Conservation (phyloP, 2,329 filamentous ascomycete genomes). For the Xylariaceae sp. region DNA sequence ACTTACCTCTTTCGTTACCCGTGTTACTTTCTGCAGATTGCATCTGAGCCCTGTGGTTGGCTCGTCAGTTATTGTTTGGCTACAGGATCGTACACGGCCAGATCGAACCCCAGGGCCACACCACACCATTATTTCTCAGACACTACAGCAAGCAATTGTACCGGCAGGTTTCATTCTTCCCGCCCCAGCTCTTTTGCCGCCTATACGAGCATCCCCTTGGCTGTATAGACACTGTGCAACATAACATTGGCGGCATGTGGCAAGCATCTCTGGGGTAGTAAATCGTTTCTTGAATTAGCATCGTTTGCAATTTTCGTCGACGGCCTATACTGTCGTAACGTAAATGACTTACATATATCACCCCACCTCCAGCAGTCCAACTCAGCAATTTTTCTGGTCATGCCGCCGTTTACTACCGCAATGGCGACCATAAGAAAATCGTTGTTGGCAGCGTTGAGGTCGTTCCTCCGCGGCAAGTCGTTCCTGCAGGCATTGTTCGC, state of each 20-base stretch:
- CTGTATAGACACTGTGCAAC: conserved; percentile 19
- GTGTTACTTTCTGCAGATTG: conserved; percentile 21
- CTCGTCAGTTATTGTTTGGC: conserved; percentile 21
- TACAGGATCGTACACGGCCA: conserved; percentile 27
- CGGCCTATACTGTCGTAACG: conserved; percentile 16
- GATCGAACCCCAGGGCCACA: conserved; percentile 28
- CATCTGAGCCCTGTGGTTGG: conserved; percentile 25
- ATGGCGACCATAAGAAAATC: conserved; percentile 57
- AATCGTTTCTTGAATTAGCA: conserved; percentile 21
- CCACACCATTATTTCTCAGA: conserved; percentile 21
- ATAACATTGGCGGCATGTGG: conserved; percentile 26
- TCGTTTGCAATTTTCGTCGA: conserved; percentile 10
- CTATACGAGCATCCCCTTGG: conserved; percentile 31
- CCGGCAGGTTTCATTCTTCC: conserved; percentile 35
- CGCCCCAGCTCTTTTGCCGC: conserved; percentile 31
- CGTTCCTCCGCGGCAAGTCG: conserved; percentile 58
- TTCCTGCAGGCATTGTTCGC: conserved; percentile 56
- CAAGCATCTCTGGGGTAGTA: conserved; percentile 26
- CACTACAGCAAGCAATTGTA: conserved; percentile 21
- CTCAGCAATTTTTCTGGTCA: conserved; percentile 32
- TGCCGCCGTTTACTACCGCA: conserved; percentile 53
- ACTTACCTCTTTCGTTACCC: conserved; percentile 22
- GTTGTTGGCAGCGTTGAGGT: conserved; percentile 55
- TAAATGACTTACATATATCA: conserved; percentile 26
- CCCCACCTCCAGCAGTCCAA: conserved; percentile 18